phyloP scores from a whole-genome alignment of 192 early-diverging fungal species.

The Rhizophagus sp. region DNA sequence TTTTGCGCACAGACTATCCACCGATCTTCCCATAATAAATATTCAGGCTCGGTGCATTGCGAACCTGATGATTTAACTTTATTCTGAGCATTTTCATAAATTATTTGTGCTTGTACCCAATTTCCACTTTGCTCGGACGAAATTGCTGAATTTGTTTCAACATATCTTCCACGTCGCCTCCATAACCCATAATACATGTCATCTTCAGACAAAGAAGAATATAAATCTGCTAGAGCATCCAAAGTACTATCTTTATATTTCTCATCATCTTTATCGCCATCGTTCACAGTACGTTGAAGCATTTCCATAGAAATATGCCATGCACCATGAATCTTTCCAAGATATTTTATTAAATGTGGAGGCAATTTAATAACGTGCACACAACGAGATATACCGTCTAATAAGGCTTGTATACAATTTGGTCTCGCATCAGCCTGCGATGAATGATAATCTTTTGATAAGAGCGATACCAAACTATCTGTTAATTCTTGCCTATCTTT shows the following conservation, averaged over 20 bases:
- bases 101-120: conserved; percentile 88
- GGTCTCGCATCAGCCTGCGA: conserved; percentile 77
- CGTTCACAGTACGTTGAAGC: conserved; percentile 66
- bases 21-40: conserved; percentile 95
- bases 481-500: conserved; percentile 85
- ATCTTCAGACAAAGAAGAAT: conserved; percentile 78
- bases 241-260: conserved; percentile 85
- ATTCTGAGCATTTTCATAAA: conserved; percentile 91
- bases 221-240: conserved; percentile 89
- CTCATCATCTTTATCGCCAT: conserved; percentile 75
- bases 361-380: conserved; percentile 76
- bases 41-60: conserved; percentile 94
- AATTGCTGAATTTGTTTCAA: conserved; percentile 94
- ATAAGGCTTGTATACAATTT: conserved; percentile 93
- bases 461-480: conserved; percentile 78
- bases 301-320: conserved; percentile 89
- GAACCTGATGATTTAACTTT: conserved; percentile 85
- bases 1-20: conserved; percentile 91
- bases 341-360: conserved; percentile 90
- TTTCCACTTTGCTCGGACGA: conserved; percentile 93
- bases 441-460: conserved; percentile 90
- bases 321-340: conserved; percentile 89
- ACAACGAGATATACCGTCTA: conserved; percentile 84
- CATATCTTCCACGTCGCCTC: conserved; percentile 84
- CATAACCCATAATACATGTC: conserved; percentile 94